Evolutionary conservation across 2,329 filamentous ascomycete species (phyloP), one percentile per base, ranked within the genome.

Genomic region (Cercospora sesami): DNA sequence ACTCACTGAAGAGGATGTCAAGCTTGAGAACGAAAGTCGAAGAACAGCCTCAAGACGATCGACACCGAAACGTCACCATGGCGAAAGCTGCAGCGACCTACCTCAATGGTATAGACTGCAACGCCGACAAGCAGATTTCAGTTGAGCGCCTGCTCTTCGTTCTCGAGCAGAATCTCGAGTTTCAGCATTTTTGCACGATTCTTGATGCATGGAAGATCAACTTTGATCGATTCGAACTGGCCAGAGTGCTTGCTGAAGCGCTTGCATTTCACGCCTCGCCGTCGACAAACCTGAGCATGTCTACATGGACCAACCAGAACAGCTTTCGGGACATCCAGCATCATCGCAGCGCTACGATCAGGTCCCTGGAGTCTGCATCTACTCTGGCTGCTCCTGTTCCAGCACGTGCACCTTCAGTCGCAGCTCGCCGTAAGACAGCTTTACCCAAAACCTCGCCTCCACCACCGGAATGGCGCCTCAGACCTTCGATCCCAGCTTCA

Each of bases 391-490:
- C 48, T 59, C 55, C 55, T 14, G 9, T 16, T 4, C n/a, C 31
- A 16, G 12, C 30, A 33, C 55, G 30, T 12, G 16, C 55, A 23
- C 1, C 28, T 31, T 59, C 28, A 4, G 16, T 31, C 2, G 31
- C 31, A 14, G 28, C 55, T 59, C 55, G 28, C 18, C 26, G 55
- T 30, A 36, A 59, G 31, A 18, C 31, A 21, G n/a, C 28, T 36
- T 26, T 36, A 16, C 28, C 55, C 1, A 59, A 36, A 4, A 23
- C 31, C 16, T 12, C 28, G 26, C 55, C 55, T 4, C 55, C 55
- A 10, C 73, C 73, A 7, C 64, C 73, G 0, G 68, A 72, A 55
- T 72, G 71, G 71, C 69, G 70, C 5, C 71, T 73, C 14, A 66
- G 62, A 26, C 70, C 66, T 23, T 64, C 72, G 14, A 62, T 74